Base-by-base conservation (phyloP, 2,329 filamentous ascomycete genomes). In the Juglanconis oblonga region DNA sequence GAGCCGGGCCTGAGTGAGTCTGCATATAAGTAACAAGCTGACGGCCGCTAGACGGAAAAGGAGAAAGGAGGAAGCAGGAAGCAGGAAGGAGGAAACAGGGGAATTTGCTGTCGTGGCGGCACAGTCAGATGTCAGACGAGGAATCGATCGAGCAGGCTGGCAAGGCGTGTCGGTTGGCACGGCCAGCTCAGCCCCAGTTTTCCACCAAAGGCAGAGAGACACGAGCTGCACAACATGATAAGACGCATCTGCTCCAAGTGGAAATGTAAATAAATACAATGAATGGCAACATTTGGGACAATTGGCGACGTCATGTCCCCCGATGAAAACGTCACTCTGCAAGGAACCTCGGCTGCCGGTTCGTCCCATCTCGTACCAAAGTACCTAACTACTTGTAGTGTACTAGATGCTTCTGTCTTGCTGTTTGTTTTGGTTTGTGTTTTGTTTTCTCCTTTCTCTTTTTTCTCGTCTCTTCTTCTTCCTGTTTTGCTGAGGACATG, bases 51-150 rank as follows among this genome's bases (percentile, higher is more conserved):
- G 17, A 35, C 29, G 17, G 9, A 17, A 51, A 51, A 38, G 9
- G 17, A 52, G 9, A n/a, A 32, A 31, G 1, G 17, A 24, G 17
- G 17, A 24, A 24, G n/a, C n/a, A n/a, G n/a, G n/a, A n/a, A n/a
- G n/a, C n/a, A n/a, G n/a, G n/a, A n/a, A n/a, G 3, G 7, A 24
- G 35, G n/a, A 10, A 5, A 5, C 33, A 29, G 9, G 50, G 11
- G 50, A 24, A 52, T 10, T 29, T 33, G 52, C 52, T 53, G 52
- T 53, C 36, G 36, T 44, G 52, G 52, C 52, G 51, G 11, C 17
- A 44, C 52, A 35, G 52, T 53, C 52, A 45, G 38, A 53, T 53
- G 49, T 32, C 52, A 32, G 38, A 53, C 44, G 52, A 45, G 38
- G 52, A 47, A 17, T 24, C 4, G 31, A 24, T 24, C 17, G 17